Base-by-base conservation (phyloP, 2,329 filamentous ascomycete genomes). In the Stagonosporopsis cucurbitacearum region DNA sequence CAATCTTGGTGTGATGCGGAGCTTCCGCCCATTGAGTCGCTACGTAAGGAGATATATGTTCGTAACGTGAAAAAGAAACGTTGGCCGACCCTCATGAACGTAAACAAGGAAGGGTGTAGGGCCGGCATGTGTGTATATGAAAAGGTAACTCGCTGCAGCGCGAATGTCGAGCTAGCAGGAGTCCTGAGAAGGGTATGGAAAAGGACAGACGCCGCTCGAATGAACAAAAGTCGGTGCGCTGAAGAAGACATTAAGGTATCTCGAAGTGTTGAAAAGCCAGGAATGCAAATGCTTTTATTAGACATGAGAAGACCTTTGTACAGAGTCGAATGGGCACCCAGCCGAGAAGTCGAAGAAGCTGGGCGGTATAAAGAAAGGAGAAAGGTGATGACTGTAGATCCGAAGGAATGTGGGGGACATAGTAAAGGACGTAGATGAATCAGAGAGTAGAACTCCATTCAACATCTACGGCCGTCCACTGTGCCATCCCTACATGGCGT, bases 401-500 rank as follows among this genome's bases (percentile, higher is more conserved):
- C 25, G 6, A 22, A 17, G n/a, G 35, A 22, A n/a, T 19, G n/a
- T 12, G n/a, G 6, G 20, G 2, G 23, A 11, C 42, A 42, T 6
- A 26, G 28, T 20, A 39, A 7, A 12, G n/a, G 19, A 35, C 12
- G 32, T 13, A 32, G 23, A 52, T 9, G 26, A 28, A 4, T 53
- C 33, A 47, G 36, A 28, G 36, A 41, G 43, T 15, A 13, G 23
- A n/a, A 35, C 12, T 20, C 33, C 49, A 28, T 45, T 45, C 32
- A 28, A 13, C 44, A 15, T 48, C 22, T 23, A 20, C 25, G n/a
- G 19, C 39, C 15, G 13, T 56, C 30, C 25, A 20, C 44, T 46
- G 42, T 41, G 54, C 54, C 53, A 50, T 37, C 28, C 57, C 58
- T 73, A 74, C 58, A 74, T 68, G 40, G 65, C 71, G 52, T 54